phyloP scores from a whole-genome alignment of 108 stramenopile species.

The Fragilariopsis cylindrus region DNA sequence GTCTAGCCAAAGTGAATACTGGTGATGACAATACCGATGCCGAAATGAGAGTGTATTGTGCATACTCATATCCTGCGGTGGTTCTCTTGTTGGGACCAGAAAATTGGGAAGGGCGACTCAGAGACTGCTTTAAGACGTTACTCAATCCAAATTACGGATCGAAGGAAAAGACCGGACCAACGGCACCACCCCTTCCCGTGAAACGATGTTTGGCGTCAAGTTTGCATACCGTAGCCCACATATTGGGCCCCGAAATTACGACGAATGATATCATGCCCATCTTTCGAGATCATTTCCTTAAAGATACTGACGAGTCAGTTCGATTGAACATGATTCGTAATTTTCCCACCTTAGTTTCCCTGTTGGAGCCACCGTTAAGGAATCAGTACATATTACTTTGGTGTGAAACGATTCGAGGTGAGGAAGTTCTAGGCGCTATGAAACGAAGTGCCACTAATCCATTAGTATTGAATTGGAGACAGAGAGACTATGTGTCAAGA shows the following conservation, averaged over 20 bases:
- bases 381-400: slow-evolving; percentile 73
- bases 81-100: slow-evolving; percentile 80
- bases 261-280: slow-evolving; percentile 74
- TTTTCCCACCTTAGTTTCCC: slow-evolving; percentile 72
- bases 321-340: slow-evolving; percentile 86
- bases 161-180: slow-evolving; percentile 28
- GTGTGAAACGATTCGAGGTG: slow-evolving; percentile 72
- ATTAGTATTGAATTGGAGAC: slow-evolving; percentile 91
- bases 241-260: slow-evolving; percentile 69
- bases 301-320: slow-evolving; percentile 95
- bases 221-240: slow-evolving; percentile 91
- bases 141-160: slow-evolving; percentile 62
- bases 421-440: slow-evolving; percentile 68
- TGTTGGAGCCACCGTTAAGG: slow-evolving; percentile 49
- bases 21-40: slow-evolving; percentile 86
- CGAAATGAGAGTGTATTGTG: slow-evolving; percentile 95
- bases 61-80: slow-evolving; percentile 97
- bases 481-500: slow-evolving; percentile 85
- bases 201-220: slow-evolving; percentile 89
- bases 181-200: slow-evolving; percentile 71
- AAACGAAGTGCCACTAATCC: slow-evolving; percentile 81
- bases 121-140: slow-evolving; percentile 79
- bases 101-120: slow-evolving; percentile 79
- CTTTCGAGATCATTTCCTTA: slow-evolving; percentile 85
- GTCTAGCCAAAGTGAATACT: slow-evolving; percentile 73